phyloP scores from a whole-genome alignment of 164 flowering plant genomes.

The Taxillus chinensis region DNA sequence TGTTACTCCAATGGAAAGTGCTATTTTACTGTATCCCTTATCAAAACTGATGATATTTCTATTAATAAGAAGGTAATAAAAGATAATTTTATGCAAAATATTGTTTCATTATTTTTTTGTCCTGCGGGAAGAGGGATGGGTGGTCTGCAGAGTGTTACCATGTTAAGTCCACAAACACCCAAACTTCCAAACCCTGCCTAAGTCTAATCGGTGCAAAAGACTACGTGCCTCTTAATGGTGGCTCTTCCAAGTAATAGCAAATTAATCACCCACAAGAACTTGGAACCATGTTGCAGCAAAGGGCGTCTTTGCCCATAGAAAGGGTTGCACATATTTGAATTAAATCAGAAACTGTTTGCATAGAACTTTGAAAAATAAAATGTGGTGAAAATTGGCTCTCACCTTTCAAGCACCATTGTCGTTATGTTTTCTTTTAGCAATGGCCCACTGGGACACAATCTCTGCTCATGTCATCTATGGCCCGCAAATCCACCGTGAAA shows the following conservation, averaged over 20 bases:
- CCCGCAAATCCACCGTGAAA: too few relatives aligned
- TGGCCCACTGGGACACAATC: conserved; percentile 93
- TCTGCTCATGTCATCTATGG: conserved; percentile 84
- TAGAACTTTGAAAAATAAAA: not conserved
- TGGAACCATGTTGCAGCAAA: conserved; percentile 70
- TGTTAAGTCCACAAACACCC: conserved; percentile 96
- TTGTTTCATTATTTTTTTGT: too few relatives aligned
- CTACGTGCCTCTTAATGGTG: conserved; percentile 85
- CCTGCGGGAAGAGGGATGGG: too few relatives aligned
- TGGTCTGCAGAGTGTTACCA: too few relatives aligned
- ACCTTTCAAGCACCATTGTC: conserved; percentile 99
- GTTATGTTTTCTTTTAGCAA: conserved; percentile 86
- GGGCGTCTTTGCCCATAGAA: conserved; percentile 92
- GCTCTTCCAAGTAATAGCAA: conserved; percentile 81
- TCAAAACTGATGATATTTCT: too few relatives aligned
- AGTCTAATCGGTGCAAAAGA: conserved; percentile 78
- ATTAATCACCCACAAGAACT: conserved; percentile 90
- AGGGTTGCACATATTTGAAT: conserved; percentile 46
- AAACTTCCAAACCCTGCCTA: conserved; percentile 80
- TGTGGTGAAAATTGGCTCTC: conserved; percentile 7
- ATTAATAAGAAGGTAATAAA: too few relatives aligned
- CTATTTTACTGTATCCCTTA: too few relatives aligned
- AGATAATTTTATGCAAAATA: too few relatives aligned
- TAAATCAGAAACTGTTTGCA: not conserved
- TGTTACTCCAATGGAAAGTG: too few relatives aligned